A percentile compares a stretch with the other conserved stretches of the same genome.
phyloP scores from a whole-genome alignment of 192 early-diverging fungal species.

The Coemansia javaensis region DNA sequence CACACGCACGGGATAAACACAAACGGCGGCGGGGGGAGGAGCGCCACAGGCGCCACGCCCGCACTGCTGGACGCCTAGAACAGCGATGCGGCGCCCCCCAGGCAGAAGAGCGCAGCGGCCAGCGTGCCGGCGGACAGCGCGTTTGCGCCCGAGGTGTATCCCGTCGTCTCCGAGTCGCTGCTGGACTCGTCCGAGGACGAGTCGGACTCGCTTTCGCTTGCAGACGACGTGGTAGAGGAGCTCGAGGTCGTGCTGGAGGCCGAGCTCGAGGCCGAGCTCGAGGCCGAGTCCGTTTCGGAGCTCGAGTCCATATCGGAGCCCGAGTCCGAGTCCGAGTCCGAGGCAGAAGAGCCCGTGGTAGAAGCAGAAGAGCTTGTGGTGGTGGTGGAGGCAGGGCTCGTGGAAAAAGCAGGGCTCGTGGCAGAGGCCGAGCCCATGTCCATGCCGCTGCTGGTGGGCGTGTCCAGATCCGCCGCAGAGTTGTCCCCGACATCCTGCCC shows the following conservation, averaged over 20 bases:
- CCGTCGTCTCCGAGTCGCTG: background rate
- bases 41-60: background rate
- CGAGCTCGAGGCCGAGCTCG: background rate
- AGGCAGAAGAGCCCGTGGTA: background rate
- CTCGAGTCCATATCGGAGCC: background rate
- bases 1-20: too few species aligned
- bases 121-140: background rate
- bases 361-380: too few species aligned
- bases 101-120: slow-evolving; percentile 7
- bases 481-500: background rate
- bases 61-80: slow-evolving; percentile 15
- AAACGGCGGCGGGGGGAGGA: background rate
- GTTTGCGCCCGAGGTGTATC: slow-evolving; percentile 4
- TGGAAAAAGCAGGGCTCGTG: too few species aligned
- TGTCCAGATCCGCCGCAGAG: background rate
- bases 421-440: background rate
- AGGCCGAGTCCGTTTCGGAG: slow-evolving; percentile 5
- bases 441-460: too few species aligned
- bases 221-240: too few species aligned
- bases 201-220: background rate
- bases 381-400: too few species aligned
- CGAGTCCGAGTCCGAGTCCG: background rate
- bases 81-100: slow-evolving; percentile 27
- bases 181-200: slow-evolving; percentile 10
- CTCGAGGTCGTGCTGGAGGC: too few species aligned